Percentiles rank a stretch among this genome's conserved stretches.
phyloP scores from a whole-genome alignment of 306 rosid species.

The Alnus rubra region DNA sequence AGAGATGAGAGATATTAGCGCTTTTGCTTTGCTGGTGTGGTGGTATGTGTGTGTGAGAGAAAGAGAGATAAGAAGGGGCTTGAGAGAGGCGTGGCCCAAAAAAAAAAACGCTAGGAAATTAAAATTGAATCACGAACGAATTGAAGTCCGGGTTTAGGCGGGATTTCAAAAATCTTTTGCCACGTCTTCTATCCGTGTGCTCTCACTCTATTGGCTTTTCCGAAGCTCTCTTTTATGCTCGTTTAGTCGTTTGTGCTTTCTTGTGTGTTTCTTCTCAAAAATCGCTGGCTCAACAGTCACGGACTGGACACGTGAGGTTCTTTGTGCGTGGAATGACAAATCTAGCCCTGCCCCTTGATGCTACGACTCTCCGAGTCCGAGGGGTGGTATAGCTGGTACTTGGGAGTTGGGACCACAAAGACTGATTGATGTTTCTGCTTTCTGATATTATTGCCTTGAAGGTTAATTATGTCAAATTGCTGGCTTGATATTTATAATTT shows the following conservation, averaged over 20 bases:
- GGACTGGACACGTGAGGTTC: slow-evolving; percentile 15
- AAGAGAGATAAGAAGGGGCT: slow-evolving; percentile 53
- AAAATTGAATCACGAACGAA: slow-evolving; percentile 31
- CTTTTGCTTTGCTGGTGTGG: slow-evolving; percentile 32
- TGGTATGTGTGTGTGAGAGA: slow-evolving; percentile 23
- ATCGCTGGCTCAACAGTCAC: not conserved
- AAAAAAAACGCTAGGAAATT: slow-evolving; percentile 23
- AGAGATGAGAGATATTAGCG: not conserved
- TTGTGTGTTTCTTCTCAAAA: slow-evolving; percentile 47
- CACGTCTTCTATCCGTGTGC: slow-evolving; percentile 67
- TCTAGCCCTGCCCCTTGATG: slow-evolving; percentile 19
- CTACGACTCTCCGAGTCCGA: not conserved
- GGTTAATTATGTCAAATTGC: slow-evolving; percentile 30
- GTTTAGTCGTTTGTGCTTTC: slow-evolving; percentile 51
- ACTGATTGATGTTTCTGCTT: slow-evolving; percentile 13
- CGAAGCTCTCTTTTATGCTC: not conserved
- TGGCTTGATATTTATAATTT: not conserved
- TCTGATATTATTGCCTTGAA: slow-evolving; percentile 17
- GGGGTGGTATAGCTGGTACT: not conserved
- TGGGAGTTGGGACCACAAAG: slow-evolving; percentile 21
- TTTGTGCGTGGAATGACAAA: slow-evolving; percentile 15
- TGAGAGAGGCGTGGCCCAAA: slow-evolving; percentile 23
- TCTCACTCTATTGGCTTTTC: not conserved
- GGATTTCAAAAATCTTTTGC: slow-evolving; percentile 59
- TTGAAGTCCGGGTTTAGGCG: slow-evolving; percentile 86